phyloP scores from a whole-genome alignment of 371 early-diverging fungal genomes.

The Mucor indicus region DNA sequence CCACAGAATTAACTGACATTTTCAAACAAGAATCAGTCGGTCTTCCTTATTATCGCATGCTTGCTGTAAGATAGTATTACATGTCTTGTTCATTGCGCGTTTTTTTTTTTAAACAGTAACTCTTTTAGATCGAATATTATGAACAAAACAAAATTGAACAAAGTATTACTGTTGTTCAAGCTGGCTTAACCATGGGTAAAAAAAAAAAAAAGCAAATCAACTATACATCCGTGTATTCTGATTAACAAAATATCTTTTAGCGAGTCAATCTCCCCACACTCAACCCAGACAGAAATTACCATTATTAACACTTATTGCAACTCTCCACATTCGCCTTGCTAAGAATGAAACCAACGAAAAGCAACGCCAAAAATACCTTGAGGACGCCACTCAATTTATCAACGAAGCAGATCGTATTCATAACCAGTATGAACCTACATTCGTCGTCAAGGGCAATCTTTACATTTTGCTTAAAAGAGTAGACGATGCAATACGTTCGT shows the following conservation, averaged over 20 bases:
- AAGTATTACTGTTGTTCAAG: slow-evolving; percentile 58
- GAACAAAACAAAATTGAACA: slow-evolving; percentile 60
- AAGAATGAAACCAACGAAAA: slow-evolving; percentile 35
- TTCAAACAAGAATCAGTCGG: slow-evolving; percentile 72
- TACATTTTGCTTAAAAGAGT: slow-evolving; percentile 56
- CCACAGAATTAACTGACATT: slow-evolving; percentile 74
- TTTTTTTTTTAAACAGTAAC: not conserved
- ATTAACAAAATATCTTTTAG: slow-evolving; percentile 5
- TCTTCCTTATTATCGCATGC: slow-evolving; percentile 69
- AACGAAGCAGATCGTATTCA: slow-evolving; percentile 75
- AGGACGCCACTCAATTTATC: slow-evolving; percentile 65
- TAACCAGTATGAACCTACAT: slow-evolving; percentile 62
- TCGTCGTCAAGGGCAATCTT: slow-evolving; percentile 67
- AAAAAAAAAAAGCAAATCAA: not conserved
- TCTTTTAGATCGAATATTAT: slow-evolving; percentile 72
- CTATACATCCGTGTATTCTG: not conserved
- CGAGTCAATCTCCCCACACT: slow-evolving; percentile 46
- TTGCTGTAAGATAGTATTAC: slow-evolving; percentile 59
- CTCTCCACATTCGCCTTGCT: slow-evolving; percentile 64
- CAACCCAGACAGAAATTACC: slow-evolving; percentile 64
- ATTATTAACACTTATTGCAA: slow-evolving; percentile 62
- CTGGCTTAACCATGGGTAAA: slow-evolving; percentile 59
- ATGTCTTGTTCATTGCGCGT: not conserved
- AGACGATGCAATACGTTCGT: slow-evolving; percentile 69
- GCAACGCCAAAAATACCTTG: slow-evolving; percentile 55